Percentiles rank a stretch among this genome's conserved stretches.
phyloP scores from a whole-genome alignment of 2,329 filamentous ascomycete species.

The Fusarium dlaminii region DNA sequence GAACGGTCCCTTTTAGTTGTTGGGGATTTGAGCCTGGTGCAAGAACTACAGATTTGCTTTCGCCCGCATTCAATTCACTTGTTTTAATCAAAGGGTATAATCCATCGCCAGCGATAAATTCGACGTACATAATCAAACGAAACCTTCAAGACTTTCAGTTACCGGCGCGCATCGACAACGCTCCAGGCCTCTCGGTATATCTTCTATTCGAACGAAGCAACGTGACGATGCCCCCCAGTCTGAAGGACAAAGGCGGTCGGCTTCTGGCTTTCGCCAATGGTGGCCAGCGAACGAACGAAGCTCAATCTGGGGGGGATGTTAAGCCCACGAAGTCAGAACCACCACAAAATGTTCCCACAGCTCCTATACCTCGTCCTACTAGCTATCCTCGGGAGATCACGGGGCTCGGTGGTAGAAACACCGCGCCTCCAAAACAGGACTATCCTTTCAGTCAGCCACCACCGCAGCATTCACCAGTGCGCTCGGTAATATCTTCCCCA shows the following conservation, averaged over 20 bases:
- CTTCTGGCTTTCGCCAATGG: constrained; percentile 46
- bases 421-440: constrained; percentile 41
- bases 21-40: not conserved
- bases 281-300: constrained; percentile 30
- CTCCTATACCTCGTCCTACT: constrained; percentile 41
- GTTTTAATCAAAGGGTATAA: constrained; percentile 14
- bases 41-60: not conserved
- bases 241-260: constrained; percentile 46
- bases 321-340: constrained; percentile 33
- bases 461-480: constrained; percentile 36
- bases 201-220: not conserved
- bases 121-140: constrained; percentile 24
- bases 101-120: constrained; percentile 4
- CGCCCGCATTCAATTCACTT: not conserved
- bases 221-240: constrained; percentile 42
- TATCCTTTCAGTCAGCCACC: constrained; percentile 39
- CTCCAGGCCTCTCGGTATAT: not conserved
- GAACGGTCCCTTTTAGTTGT: not conserved
- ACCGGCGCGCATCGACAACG: constrained; percentile 7
- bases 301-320: constrained; percentile 28
- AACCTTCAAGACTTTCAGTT: constrained; percentile 5
- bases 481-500: constrained; percentile 30
- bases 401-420: constrained; percentile 47
- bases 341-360: constrained; percentile 17
- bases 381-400: constrained; percentile 50